Evolutionary conservation across 148 eudicot genomes (phyloP), one percentile per base, ranked within the genome.

Genomic region (Rhododendron ferrugineum): DNA sequence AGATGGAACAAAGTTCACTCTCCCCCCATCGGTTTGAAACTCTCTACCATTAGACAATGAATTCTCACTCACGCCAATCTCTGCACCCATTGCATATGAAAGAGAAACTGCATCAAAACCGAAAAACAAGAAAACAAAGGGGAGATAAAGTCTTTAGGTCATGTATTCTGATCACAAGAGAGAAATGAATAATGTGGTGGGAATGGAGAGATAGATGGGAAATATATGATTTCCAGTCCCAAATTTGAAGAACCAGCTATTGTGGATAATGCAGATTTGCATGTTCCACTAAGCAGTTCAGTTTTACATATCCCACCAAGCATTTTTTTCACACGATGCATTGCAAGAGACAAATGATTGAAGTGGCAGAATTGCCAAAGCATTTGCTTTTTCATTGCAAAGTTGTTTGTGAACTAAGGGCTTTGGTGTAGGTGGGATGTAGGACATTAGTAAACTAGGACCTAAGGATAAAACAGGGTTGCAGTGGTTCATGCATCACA

Each of bases 21-120:
- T 95, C 56, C 88, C 91, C 68, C 90, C 87, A 87, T 95, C 94
- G 80, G 82, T 80, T 80, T 70, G 89, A 80, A 58, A 85, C 85
- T 91, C 94, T 90, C 91, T 91, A 83, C 86, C 88, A 87, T 82
- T 85, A 14, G 85, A 74, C 54, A 86, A 85, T 34, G 82, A 91
- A 66, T 78, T 89, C 32, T 84, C 91, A 75, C 88, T 85, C 16
- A 85, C 83, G 78, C 91, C 87, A 72, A 80, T 79, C 42, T 90
- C 94, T 88, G 34, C 77, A 81, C 58, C 80, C 82, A 85, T 60
- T 0, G 6, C 36, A 34, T 34, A 68, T 28, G 11, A 68, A 68
- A 68, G 36, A 50, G 32, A 28, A 32, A 52, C 8, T n/a, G 11
- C 13, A 80, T 50, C 28, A 42, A 40, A 76, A 40, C 49, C 47